These are phyloP conservation scores for Globisporangium barbulae DNA, from an alignment of 352 stramenopile genomes.

Conservation along the genomic window DNA sequence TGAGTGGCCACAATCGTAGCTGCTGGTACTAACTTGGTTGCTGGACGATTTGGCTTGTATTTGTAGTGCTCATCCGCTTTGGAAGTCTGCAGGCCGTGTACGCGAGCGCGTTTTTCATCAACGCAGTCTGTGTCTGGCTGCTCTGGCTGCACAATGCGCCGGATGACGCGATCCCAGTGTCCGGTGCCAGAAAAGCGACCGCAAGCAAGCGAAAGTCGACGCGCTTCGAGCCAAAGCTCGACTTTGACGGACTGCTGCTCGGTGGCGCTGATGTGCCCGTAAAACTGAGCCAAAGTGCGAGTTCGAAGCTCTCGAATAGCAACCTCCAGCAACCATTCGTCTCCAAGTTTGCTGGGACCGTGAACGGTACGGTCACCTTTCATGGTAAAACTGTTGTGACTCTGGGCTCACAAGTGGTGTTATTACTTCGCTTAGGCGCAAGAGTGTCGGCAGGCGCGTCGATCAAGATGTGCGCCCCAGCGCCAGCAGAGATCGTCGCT, in stretches of 20 bases:
- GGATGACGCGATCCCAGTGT: not conserved
- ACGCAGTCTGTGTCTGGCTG: slow-evolving; percentile 36
- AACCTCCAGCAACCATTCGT: slow-evolving; percentile 3
- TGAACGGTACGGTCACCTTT: not conserved
- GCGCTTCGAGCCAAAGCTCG: slow-evolving; percentile 3
- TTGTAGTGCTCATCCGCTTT: slow-evolving; percentile 44
- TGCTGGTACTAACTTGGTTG: not conserved
- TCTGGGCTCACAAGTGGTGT: not conserved
- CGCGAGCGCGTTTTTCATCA: slow-evolving; percentile 32
- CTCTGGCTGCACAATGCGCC: slow-evolving; percentile 33
- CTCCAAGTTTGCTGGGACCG: slow-evolving; percentile 15
- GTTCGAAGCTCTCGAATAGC: slow-evolving; percentile 12
- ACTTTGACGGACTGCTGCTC: slow-evolving; percentile 1
- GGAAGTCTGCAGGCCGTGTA: slow-evolving; percentile 25
- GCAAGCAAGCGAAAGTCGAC: not conserved
- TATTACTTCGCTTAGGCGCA: slow-evolving; percentile 18
- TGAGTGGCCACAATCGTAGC: too few relatives aligned
- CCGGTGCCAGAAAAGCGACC: not conserved
- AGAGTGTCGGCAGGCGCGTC: slow-evolving; percentile 53
- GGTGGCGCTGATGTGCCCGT: not conserved
- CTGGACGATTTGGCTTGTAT: not conserved
- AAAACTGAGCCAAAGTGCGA: not conserved
- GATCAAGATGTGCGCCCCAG: slow-evolving; percentile 43
- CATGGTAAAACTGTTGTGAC: not conserved
- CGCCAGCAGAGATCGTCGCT: slow-evolving; percentile 26